Evolutionary conservation across 1,284 basidiomycete genomes (phyloP).

Genomic region (Gomphus bonarii): DNA sequence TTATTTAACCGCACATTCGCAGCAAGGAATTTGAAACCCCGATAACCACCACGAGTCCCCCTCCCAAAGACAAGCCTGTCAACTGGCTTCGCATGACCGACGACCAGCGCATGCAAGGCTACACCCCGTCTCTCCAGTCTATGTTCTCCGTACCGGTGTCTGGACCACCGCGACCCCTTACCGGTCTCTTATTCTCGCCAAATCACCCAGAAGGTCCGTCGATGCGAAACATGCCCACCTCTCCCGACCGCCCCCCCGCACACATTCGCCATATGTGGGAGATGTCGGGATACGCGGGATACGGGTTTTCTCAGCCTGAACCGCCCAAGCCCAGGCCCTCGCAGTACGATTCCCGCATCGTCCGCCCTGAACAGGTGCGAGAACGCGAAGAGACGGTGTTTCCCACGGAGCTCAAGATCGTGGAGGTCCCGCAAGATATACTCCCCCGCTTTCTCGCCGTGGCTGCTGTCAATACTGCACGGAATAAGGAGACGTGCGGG

Average conservation of each 20-base stretch:
- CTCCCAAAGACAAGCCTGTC: constrained; percentile 30
- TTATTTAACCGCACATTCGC: not conserved
- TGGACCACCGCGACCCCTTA: constrained; percentile 12
- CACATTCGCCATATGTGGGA: constrained; percentile 13
- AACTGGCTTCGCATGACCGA: constrained; percentile 49
- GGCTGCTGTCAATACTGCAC: constrained; percentile 47
- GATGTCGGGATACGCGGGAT: not conserved
- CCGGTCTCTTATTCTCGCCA: constrained; percentile 18
- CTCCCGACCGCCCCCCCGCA: constrained; percentile 9
- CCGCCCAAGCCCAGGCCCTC: constrained; percentile 16
- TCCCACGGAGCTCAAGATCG: constrained; percentile 38
- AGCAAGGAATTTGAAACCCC: constrained; percentile 21
- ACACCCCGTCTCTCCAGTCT: constrained; percentile 45
- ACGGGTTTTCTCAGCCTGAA: not conserved
- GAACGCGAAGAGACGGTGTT: constrained; percentile 13
- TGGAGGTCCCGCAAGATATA: constrained; percentile 58
- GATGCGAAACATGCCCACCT: constrained; percentile 3
- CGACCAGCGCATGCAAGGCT: constrained; percentile 61
- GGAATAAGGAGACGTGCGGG: constrained; percentile 57
- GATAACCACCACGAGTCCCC: constrained; percentile 51
- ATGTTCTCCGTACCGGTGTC: constrained; percentile 31
- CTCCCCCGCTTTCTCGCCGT: constrained; percentile 66
- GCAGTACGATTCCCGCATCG: constrained; percentile 11
- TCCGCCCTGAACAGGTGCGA: constrained; percentile 13
- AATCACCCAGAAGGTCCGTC: constrained; percentile 12